Evolutionary conservation across 768 basidiomycete genomes (phyloP).

Genomic region (Arthromyces matolae): DNA sequence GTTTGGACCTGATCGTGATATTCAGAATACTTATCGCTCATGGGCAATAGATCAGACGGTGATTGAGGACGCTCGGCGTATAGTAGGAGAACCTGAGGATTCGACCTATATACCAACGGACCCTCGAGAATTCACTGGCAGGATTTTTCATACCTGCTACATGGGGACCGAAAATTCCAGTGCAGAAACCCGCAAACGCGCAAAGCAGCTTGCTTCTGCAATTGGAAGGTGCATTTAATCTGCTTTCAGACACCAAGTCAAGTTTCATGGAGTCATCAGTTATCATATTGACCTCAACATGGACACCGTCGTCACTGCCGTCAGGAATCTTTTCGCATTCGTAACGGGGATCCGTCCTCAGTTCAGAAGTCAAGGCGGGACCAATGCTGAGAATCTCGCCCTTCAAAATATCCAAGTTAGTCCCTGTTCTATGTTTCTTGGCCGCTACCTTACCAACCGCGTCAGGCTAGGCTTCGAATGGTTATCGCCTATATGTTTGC

Average conservation of each 20-base stretch:
- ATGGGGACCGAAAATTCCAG: slow-evolving; percentile 99
- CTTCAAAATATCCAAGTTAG: slow-evolving; percentile 92
- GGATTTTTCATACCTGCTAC: slow-evolving; percentile 97
- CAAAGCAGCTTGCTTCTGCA: slow-evolving; percentile 80
- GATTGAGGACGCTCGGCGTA: slow-evolving; percentile 85
- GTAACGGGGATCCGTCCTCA: slow-evolving; percentile 63
- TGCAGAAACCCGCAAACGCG: slow-evolving; percentile 76
- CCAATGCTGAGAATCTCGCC: slow-evolving; percentile 86
- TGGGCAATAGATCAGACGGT: slow-evolving; percentile 52
- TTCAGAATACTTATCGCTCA: neutral
- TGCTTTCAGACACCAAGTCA: neutral
- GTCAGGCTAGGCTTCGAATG: slow-evolving; percentile 88
- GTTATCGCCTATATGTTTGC: slow-evolving; percentile 93
- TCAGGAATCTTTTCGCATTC: slow-evolving; percentile 76
- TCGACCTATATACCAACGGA: slow-evolving; percentile 85
- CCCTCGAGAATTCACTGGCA: slow-evolving; percentile 76
- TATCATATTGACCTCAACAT: slow-evolving; percentile 96
- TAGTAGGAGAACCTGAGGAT: slow-evolving; percentile 77
- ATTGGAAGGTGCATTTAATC: slow-evolving; percentile 73
- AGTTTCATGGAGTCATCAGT: slow-evolving; percentile 34
- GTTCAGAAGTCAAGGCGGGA: slow-evolving; percentile 87
- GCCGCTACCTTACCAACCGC: neutral
- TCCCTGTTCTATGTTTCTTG: too few species aligned
- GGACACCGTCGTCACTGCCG: slow-evolving; percentile 85
- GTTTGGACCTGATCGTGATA: neutral